phyloP scores from a whole-genome alignment of 148 eudicot genomes.

The Rhododendron mucronatum region DNA sequence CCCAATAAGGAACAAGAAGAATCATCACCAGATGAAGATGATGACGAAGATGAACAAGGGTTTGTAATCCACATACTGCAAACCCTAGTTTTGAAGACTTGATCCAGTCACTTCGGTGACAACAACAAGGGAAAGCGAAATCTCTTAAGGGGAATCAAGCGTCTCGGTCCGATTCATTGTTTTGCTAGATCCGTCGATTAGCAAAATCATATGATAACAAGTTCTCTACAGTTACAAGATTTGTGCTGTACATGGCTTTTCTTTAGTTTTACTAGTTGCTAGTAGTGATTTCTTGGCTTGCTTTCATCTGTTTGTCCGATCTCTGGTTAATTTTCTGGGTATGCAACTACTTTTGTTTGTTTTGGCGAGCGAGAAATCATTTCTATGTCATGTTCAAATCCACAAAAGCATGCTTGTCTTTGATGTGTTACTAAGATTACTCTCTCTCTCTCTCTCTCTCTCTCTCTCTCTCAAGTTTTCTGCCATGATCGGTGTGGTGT shows the following conservation, averaged over 20 bases:
- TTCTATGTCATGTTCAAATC: neutral
- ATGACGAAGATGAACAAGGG: slow-evolving; percentile 4
- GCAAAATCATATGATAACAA: slow-evolving; percentile 8
- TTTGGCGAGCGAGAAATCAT: neutral
- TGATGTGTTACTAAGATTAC: neutral
- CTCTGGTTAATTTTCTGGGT: neutral
- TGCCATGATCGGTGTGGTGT: neutral
- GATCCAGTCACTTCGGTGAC: neutral
- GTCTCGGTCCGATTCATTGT: slow-evolving; percentile 19
- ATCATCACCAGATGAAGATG: neutral
- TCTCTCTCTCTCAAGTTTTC: neutral
- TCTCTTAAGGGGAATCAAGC: slow-evolving; percentile 21
- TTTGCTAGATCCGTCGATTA: slow-evolving; percentile 7
- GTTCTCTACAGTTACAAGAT: neutral
- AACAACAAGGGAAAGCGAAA: neutral
- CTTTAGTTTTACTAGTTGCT: neutral
- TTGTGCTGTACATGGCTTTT: slow-evolving; percentile 1
- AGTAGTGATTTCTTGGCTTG: neutral
- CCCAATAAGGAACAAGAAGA: neutral
- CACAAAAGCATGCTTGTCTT: neutral
- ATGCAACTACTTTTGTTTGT: neutral
- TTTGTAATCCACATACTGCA: neutral
- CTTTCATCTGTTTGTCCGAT: neutral
- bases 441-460: neutral
- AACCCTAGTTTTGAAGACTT: slow-evolving; percentile 3